A percentile compares a stretch with the other conserved stretches of the same genome.
Evolutionary conservation across 139 green algal species (phyloP).

Genomic region (Volvox reticuliferus): DNA sequence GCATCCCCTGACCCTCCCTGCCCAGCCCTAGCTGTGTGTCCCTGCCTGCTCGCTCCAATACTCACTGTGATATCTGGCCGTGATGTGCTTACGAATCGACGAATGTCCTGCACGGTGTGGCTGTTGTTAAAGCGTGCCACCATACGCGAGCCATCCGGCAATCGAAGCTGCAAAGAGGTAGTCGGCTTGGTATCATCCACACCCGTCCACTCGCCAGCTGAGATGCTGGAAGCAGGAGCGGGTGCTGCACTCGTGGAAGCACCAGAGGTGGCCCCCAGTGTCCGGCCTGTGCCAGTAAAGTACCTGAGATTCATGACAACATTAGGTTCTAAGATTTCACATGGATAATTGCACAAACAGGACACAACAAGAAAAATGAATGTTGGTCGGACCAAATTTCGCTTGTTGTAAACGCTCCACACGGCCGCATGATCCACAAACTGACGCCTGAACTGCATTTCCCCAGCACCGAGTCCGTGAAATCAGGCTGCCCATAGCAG

Average conservation of each 20-base stretch:
- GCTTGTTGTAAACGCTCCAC: too few species aligned
- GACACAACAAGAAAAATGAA: too few species aligned
- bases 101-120: constrained; percentile 87
- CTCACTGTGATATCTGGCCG: constrained; percentile 69
- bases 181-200: constrained; percentile 78
- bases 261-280: constrained; percentile 44
- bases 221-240: background rate
- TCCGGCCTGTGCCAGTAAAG: constrained; percentile 80
- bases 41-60: background rate
- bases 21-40: too few species aligned
- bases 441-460: too few species aligned
- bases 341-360: too few species aligned
- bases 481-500: too few species aligned
- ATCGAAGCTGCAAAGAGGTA: constrained; percentile 90
- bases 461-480: too few species aligned
- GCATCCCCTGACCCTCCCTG: too few species aligned
- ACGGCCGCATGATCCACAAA: too few species aligned
- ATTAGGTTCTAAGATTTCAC: background rate
- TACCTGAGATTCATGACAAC: constrained; percentile 53
- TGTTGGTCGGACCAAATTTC: too few species aligned
- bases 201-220: constrained; percentile 77
- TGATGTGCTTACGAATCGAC: constrained; percentile 84
- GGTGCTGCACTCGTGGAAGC: constrained; percentile 27
- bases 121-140: constrained; percentile 89
- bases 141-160: constrained; percentile 86